Evolutionary conservation across 2,329 filamentous ascomycete species (phyloP).

Genomic region (Fusarium sp.): DNA sequence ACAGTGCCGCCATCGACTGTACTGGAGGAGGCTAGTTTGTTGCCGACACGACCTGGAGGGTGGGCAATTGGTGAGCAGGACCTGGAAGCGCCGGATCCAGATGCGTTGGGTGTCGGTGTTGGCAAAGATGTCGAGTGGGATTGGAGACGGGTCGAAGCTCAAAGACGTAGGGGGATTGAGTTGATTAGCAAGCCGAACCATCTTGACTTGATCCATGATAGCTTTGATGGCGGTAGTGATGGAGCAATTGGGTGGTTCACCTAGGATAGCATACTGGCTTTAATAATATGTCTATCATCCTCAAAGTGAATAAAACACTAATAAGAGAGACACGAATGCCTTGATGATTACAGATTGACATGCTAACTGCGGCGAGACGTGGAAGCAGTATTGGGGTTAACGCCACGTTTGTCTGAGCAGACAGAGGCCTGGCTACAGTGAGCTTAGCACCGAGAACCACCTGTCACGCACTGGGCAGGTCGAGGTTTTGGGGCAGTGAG

Average conservation of each 20-base stretch:
- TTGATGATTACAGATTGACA: no score
- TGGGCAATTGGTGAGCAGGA: not conserved
- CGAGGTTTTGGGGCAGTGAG: rapidly evolving
- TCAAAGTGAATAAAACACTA: rapidly evolving
- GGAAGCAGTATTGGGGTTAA: not conserved
- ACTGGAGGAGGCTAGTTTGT: not conserved
- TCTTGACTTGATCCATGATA: not conserved
- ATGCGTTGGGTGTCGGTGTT: rapidly evolving
- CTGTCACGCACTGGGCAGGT: rapidly evolving
- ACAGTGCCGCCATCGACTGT: not conserved
- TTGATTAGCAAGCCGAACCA: not conserved
- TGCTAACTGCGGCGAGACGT: no score
- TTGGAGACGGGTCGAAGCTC: not conserved
- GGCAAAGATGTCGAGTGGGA: not conserved
- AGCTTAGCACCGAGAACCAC: rapidly evolving
- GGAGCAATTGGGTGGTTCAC: not conserved
- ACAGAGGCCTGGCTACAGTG: not conserved
- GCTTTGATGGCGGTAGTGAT: not conserved
- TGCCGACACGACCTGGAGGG: not conserved
- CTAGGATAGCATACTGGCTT: not conserved
- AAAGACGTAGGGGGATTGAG: not conserved
- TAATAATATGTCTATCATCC: rapidly evolving
- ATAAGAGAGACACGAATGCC: no score
- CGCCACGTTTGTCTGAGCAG: rapidly evolving
- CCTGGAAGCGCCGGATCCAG: not conserved